Percentiles rank a stretch among this genome's conserved stretches.
Conservation (phyloP, 139 green algal genomes). For the Chlorella sp. region DNA sequence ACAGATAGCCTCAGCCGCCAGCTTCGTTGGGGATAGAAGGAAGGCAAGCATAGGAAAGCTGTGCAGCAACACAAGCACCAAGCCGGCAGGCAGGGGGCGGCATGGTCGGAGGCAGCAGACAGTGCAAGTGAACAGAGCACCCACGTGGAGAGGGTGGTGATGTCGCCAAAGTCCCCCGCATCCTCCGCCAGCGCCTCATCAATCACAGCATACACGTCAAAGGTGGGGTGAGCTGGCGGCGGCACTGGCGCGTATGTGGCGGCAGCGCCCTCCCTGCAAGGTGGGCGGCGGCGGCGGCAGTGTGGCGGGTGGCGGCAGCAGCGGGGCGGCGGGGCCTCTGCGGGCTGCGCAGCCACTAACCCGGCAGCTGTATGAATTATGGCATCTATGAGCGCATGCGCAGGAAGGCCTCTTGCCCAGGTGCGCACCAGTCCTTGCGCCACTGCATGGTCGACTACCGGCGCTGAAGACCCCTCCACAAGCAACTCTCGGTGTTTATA, state of each 20-base stretch:
- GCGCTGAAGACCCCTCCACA: not conserved
- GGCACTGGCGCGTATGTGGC: conserved; percentile 51
- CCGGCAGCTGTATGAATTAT: not conserved
- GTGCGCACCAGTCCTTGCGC: conserved; percentile 37
- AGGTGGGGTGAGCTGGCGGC: conserved; percentile 85
- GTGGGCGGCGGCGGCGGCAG: not conserved
- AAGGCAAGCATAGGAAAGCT: no score
- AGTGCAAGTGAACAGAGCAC: not conserved
- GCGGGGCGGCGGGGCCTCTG: not conserved
- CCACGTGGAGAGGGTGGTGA: conserved; percentile 90
- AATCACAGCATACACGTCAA: conserved; percentile 71
- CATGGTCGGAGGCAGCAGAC: not conserved
- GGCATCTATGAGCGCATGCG: no score
- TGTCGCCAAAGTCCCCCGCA: conserved; percentile 84
- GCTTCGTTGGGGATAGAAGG: no score
- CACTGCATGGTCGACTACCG: conserved; percentile 20
- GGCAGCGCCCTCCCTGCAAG: conserved; percentile 8
- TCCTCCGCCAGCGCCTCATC: conserved; percentile 87
- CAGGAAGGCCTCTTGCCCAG: not conserved
- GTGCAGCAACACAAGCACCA: not conserved
- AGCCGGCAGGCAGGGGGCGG: not conserved
- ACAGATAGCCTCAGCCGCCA: no score
- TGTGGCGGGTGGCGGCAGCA: not conserved
- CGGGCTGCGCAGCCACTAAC: not conserved
- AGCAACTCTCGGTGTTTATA: no score